Percentiles rank a stretch among this genome's conserved stretches.
phyloP scores from a whole-genome alignment of 2,329 filamentous ascomycete genomes.

The Clarireedia paspali region DNA sequence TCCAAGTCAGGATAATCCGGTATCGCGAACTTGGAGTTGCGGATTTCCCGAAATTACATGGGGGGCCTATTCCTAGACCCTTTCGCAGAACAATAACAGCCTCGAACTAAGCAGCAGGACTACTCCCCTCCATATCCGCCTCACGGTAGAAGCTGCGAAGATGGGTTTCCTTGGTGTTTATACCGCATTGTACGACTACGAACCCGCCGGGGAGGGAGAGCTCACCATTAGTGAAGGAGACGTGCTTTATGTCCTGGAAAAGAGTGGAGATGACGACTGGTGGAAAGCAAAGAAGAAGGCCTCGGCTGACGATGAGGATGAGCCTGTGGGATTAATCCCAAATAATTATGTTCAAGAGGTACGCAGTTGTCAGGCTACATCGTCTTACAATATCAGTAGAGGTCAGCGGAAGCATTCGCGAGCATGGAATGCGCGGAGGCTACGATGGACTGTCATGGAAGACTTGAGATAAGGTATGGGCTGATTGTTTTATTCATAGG shows the following conservation, averaged over 20 bases:
- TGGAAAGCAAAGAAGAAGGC: constrained; percentile 50
- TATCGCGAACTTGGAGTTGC: constrained; percentile 10
- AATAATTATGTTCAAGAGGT: constrained; percentile 96
- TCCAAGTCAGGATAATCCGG: constrained; percentile 5
- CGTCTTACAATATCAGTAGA: neutral
- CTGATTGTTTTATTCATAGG: constrained; percentile 37
- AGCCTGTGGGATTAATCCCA: constrained; percentile 51
- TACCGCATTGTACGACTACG: constrained; percentile 87
- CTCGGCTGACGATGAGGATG: constrained; percentile 31
- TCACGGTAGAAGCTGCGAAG: constrained; percentile 13
- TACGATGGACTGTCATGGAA: neutral
- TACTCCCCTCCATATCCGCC: constrained; percentile 6
- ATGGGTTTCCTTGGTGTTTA: constrained; percentile 95
- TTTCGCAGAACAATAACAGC: constrained; percentile 21
- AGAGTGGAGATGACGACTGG: constrained; percentile 69
- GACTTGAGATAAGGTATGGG: neutral
- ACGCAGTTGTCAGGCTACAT: constrained; percentile 30
- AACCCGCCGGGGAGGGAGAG: constrained; percentile 78
- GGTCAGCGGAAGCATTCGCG: neutral
- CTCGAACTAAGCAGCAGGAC: constrained; percentile 16
- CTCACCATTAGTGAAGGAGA: constrained; percentile 80
- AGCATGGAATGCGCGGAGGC: neutral
- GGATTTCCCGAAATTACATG: constrained; percentile 22
- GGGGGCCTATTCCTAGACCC: constrained; percentile 17
- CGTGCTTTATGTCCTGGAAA: constrained; percentile 74